Conservation (phyloP, 768 basidiomycete genomes). For the Rhodocollybia butyracea region DNA sequence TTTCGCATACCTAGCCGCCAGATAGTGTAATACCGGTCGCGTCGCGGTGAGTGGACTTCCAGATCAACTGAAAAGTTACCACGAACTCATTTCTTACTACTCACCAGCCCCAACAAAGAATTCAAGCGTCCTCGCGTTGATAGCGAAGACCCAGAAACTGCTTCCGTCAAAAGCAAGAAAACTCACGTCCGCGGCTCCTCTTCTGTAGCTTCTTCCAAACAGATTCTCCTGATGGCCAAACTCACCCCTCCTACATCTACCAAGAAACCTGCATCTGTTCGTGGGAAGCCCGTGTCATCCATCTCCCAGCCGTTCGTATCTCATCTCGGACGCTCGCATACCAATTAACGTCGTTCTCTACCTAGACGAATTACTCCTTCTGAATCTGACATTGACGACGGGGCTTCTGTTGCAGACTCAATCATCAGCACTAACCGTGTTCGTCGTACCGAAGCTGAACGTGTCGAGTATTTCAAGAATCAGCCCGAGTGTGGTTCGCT, state of each 20-base stretch:
- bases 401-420: conserved; percentile 53
- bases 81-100: neutral
- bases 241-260: conserved; percentile 14
- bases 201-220: conserved; percentile 31
- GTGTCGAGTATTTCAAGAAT: conserved; percentile 61
- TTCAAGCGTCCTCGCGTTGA: conserved; percentile 23
- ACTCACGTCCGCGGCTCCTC: conserved; percentile 21
- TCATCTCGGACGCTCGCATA: neutral
- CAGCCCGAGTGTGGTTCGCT: conserved; percentile 52
- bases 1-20: neutral
- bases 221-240: conserved; percentile 10
- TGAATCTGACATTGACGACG: conserved; percentile 45
- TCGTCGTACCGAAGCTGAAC: conserved; percentile 59
- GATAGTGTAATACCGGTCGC: conserved; percentile 1
- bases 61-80: neutral
- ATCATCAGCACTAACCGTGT: conserved; percentile 35
- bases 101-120: conserved; percentile 24
- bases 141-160: conserved; percentile 10
- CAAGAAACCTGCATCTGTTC: conserved; percentile 14
- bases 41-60: neutral
- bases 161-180: conserved; percentile 21
- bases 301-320: neutral
- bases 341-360: neutral
- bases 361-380: neutral
- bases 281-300: conserved; percentile 13